Conservation (phyloP, 495 filamentous ascomycete genomes). For the Penicillium paradoxum region DNA sequence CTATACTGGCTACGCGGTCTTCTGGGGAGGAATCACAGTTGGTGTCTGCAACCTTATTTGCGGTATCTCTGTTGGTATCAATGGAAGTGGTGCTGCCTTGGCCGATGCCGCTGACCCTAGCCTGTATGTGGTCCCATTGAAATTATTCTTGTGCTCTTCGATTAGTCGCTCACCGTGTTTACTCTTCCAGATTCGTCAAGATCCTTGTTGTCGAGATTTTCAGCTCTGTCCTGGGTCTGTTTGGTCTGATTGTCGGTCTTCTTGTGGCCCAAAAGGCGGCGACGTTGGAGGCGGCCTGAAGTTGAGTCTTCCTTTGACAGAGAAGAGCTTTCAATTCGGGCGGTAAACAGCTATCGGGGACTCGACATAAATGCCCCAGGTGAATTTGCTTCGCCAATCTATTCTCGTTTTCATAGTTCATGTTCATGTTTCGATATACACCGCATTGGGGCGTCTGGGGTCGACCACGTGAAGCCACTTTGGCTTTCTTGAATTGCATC, state of each 20-base stretch:
- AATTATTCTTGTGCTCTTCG: conserved; percentile 3
- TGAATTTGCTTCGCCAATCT: neutral
- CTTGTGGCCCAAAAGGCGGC: conserved; percentile 75
- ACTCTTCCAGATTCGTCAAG: conserved; percentile 77
- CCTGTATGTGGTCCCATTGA: conserved; percentile 55
- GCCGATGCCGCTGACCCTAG: conserved; percentile 92
- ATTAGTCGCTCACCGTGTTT: conserved; percentile 17
- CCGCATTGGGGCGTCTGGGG: conserved; percentile 42
- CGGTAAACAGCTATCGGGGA: conserved; percentile 12
- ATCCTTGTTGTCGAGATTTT: conserved; percentile 99
- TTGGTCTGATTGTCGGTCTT: conserved; percentile 92
- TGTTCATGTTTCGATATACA: conserved; percentile 35
- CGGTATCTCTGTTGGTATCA: conserved; percentile 95
- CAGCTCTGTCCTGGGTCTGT: conserved; percentile 95
- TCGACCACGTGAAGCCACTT: conserved; percentile 29
- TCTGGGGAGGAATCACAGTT: conserved; percentile 92
- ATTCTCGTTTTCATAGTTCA: conserved; percentile 18
- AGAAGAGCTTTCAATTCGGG: conserved; percentile 1
- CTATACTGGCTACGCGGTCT: conserved; percentile 94
- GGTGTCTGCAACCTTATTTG: conserved; percentile 94
- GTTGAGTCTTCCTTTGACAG: neutral
- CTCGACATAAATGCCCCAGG: neutral
- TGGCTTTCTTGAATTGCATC: conserved; percentile 29
- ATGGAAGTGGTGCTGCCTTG: conserved; percentile 91
- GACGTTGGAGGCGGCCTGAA: conserved; percentile 58